Evolutionary conservation across 345 rosid species (phyloP).

Genomic region (Pistacia vera): DNA sequence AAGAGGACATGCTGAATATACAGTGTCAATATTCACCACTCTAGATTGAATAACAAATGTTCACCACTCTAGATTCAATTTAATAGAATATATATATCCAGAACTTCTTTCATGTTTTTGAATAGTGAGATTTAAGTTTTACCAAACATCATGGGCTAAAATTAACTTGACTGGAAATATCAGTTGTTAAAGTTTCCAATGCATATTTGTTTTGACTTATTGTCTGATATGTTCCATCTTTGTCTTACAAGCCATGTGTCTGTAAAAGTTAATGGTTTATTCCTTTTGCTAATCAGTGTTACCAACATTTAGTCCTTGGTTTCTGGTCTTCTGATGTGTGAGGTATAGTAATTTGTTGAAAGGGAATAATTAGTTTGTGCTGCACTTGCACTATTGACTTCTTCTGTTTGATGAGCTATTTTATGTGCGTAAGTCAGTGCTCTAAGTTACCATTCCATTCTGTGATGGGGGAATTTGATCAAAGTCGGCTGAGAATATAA

Average conservation of each 20-base stretch:
- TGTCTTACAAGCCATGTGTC: neutral
- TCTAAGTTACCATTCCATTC: neutral
- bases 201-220: neutral
- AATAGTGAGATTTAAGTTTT: neutral
- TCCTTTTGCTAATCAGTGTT: neutral
- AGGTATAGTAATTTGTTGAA: neutral
- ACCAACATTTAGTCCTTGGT: neutral
- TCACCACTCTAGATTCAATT: neutral
- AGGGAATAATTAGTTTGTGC: neutral
- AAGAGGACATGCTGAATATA: neutral
- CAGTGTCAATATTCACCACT: neutral
- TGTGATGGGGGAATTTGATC: conserved; percentile 7
- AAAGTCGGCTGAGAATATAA: neutral
- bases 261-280: neutral
- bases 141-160: neutral
- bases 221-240: neutral
- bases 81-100: neutral
- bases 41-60: neutral
- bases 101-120: too few relatives aligned
- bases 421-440: neutral
- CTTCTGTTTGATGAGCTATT: neutral
- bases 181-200: neutral
- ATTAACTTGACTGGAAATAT: neutral
- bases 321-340: neutral
- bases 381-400: neutral